Evolutionary conservation across 148 eudicot species (phyloP).

Genomic region (Oxyria digyna): DNA sequence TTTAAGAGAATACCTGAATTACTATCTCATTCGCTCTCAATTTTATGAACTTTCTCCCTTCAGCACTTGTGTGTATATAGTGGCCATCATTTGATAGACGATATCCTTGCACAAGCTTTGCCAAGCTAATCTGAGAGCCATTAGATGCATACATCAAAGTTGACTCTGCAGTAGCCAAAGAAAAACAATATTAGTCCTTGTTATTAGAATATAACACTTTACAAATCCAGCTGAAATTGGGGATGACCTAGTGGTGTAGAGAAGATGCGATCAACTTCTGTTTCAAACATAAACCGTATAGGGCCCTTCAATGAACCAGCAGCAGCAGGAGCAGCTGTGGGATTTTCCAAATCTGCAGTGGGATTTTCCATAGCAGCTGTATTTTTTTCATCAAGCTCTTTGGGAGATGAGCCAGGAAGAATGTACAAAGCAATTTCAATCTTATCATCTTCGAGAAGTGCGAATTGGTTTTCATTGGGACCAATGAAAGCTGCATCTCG

Average conservation of each 20-base stretch:
- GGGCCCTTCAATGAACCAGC: slow-evolving; percentile 72
- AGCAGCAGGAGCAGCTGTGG: slow-evolving; percentile 32
- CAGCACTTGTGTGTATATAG: slow-evolving; percentile 68
- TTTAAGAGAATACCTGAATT: slow-evolving; percentile 46
- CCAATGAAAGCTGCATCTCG: slow-evolving; percentile 94
- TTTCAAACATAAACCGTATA: slow-evolving; percentile 78
- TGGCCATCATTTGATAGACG: slow-evolving; percentile 76
- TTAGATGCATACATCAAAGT: slow-evolving; percentile 76
- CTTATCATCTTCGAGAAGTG: slow-evolving; percentile 87
- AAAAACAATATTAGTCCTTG: slow-evolving; percentile 21
- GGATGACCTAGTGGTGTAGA: slow-evolving; percentile 83
- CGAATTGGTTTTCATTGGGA: slow-evolving; percentile 71
- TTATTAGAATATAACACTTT: background rate
- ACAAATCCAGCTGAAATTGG: background rate
- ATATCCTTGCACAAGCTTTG: slow-evolving; percentile 79
- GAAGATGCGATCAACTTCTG: slow-evolving; percentile 89
- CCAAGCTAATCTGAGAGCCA: slow-evolving; percentile 87
- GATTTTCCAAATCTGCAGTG: slow-evolving; percentile 52
- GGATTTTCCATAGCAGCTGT: slow-evolving; percentile 50
- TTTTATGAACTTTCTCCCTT: slow-evolving; percentile 75
- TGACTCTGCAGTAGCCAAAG: slow-evolving; percentile 49
- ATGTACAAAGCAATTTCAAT: slow-evolving; percentile 69
- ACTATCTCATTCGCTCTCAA: slow-evolving; percentile 80
- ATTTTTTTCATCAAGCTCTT: slow-evolving; percentile 51
- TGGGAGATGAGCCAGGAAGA: slow-evolving; percentile 62